Percentiles rank a stretch among this genome's conserved stretches.
These are phyloP conservation scores for Aspergillus saccharolyticus DNA, from an alignment of 495 filamentous ascomycete genomes.

Conservation along the genomic window DNA sequence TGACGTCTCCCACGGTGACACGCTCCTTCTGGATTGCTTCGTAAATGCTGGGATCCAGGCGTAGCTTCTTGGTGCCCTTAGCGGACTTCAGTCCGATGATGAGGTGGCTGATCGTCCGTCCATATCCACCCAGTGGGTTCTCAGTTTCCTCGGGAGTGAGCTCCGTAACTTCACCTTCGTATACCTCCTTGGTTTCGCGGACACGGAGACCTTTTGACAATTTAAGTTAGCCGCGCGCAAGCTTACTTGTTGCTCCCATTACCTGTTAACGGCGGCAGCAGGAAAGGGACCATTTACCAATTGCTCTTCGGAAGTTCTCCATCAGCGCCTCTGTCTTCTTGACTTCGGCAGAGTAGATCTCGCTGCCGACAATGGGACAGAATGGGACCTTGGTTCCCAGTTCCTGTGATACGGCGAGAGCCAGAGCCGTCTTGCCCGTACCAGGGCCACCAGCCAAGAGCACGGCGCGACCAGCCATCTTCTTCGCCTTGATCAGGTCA, in stretches of 20 bases:
- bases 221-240: constrained; percentile 14
- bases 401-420: constrained; percentile 89
- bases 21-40: constrained; percentile 98
- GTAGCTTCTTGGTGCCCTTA: constrained; percentile 92
- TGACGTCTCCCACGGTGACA: constrained; percentile 91
- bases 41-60: constrained; percentile 95
- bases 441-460: constrained; percentile 88
- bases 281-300: constrained; percentile 50
- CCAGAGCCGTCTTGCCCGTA: constrained; percentile 95
- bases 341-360: constrained; percentile 94
- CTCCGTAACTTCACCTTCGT: constrained; percentile 95
- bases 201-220: constrained; percentile 64
- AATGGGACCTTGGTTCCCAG: constrained; percentile 97
- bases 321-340: constrained; percentile 99
- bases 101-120: constrained; percentile 86
- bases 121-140: constrained; percentile 93
- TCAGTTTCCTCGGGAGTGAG: constrained; percentile 96
- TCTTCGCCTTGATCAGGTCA: constrained; percentile 88
- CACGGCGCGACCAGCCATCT: constrained; percentile 94
- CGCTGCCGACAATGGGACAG: constrained; percentile 92
- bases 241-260: background rate
- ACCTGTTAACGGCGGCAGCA: background rate
- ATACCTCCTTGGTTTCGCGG: constrained; percentile 96
- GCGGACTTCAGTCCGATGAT: constrained; percentile 86
- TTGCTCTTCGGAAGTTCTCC: constrained; percentile 96